phyloP scores from a whole-genome alignment of 1,284 basidiomycete species.

The Cerrena zonata region DNA sequence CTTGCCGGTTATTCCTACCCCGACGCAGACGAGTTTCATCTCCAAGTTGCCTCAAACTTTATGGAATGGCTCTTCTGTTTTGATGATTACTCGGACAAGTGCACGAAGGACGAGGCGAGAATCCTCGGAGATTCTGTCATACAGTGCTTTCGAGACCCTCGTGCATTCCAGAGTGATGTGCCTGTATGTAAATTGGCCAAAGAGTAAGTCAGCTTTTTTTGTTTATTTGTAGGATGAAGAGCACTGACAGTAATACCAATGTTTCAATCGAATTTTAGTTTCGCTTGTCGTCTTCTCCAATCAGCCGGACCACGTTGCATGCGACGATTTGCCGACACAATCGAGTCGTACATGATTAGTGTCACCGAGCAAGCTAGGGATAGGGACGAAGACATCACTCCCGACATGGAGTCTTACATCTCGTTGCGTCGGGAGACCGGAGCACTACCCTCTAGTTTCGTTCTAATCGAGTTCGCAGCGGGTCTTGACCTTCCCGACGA shows the following conservation, averaged over 20 bases:
- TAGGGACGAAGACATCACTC: constrained; percentile 26
- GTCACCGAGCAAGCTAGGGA: constrained; percentile 30
- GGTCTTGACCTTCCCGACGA: constrained; percentile 34
- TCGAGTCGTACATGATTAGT: constrained; percentile 34
- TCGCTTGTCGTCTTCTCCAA: constrained; percentile 22
- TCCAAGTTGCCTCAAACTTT: constrained; percentile 49
- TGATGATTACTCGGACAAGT: constrained; percentile 35
- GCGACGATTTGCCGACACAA: constrained; percentile 32
- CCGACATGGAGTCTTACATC: constrained; percentile 35
- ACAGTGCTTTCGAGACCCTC: constrained; percentile 31
- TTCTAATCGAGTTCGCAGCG: constrained; percentile 35
- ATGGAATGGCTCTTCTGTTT: constrained; percentile 37
- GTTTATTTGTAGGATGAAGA: background rate
- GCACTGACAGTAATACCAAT: too few relatives aligned
- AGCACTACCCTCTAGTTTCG: constrained; percentile 35
- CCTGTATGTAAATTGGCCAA: constrained; percentile 20
- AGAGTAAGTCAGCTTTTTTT: constrained; percentile 11
- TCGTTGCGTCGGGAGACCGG: constrained; percentile 34
- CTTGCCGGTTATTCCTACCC: constrained; percentile 58
- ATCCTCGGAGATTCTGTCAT: constrained; percentile 29
- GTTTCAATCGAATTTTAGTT: constrained; percentile 25
- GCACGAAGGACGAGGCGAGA: constrained; percentile 25
- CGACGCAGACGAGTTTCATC: constrained; percentile 31
- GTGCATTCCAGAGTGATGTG: constrained; percentile 16
- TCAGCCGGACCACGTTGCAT: constrained; percentile 10